A percentile compares a stretch with the other conserved stretches of the same genome.
Evolutionary conservation across 23 red algal species (phyloP).

Genomic region (Gracilaria domingensis): DNA sequence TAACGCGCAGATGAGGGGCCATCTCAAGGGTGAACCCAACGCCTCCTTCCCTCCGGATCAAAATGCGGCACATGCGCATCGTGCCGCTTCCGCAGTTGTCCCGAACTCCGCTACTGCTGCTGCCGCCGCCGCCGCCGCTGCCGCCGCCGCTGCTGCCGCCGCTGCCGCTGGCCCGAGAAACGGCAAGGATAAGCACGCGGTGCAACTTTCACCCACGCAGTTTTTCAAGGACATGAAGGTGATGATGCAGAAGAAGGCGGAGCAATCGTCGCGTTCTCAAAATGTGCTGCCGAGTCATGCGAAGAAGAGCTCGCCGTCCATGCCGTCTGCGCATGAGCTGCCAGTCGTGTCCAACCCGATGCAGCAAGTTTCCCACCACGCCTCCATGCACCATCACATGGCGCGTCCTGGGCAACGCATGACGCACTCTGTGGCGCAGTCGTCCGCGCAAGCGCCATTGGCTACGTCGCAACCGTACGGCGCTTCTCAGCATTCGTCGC

Average conservation of each 20-base stretch:
- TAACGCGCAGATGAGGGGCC: slow-evolving; percentile 15
- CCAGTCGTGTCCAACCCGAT: background rate
- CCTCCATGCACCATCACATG: no score
- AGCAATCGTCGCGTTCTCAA: slow-evolving; percentile 10
- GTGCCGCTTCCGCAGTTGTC: background rate
- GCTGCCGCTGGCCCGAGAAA: background rate
- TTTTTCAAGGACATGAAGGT: slow-evolving; percentile 65
- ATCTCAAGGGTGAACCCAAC: background rate
- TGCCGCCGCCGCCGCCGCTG: background rate
- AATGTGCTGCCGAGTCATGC: background rate
- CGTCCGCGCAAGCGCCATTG: background rate
- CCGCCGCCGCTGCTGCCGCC: background rate
- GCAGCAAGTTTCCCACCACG: background rate
- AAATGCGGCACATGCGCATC: background rate
- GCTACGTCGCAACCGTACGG: slow-evolving; percentile 8
- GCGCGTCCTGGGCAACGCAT: background rate
- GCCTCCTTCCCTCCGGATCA: background rate
- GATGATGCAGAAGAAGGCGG: slow-evolving; percentile 57
- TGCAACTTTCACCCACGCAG: slow-evolving; percentile 54
- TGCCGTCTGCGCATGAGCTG: background rate
- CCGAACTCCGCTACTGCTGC: background rate
- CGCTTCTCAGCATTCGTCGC: background rate
- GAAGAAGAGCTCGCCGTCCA: background rate
- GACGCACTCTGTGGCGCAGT: background rate
- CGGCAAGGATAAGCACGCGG: background rate